These are phyloP conservation scores for Paramecium caudatum DNA, from an alignment of 73 alveolate species.

Conservation along the genomic window DNA sequence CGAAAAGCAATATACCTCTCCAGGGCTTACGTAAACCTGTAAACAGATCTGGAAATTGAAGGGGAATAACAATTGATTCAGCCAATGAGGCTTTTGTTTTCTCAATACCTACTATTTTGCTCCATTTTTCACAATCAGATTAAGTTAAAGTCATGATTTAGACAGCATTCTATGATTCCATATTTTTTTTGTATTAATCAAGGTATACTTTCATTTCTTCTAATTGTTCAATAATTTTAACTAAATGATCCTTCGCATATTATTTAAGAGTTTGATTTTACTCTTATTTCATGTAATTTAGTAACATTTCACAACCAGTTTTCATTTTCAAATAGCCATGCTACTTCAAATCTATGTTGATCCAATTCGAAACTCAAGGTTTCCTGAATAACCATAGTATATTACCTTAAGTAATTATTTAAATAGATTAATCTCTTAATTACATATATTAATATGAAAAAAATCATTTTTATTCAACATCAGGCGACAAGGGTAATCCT, in stretches of 20 bases:
- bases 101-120: conserved; percentile 92
- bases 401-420: too few relatives aligned
- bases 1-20: conserved; percentile 96
- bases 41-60: conserved; percentile 93
- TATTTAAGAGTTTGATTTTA: background rate
- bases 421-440: too few relatives aligned
- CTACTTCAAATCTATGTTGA: too few relatives aligned
- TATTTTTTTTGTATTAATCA: background rate
- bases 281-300: background rate
- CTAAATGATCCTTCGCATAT: background rate
- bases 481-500: too few relatives aligned
- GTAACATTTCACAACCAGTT: too few relatives aligned
- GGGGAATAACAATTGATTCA: conserved; percentile 96
- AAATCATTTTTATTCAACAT: too few relatives aligned
- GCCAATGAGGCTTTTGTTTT: conserved; percentile 89
- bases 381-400: too few relatives aligned
- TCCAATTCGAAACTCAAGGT: too few relatives aligned
- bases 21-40: conserved; percentile 96
- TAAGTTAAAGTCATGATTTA: too few relatives aligned
- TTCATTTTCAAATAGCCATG: too few relatives aligned
- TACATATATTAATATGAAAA: too few relatives aligned
- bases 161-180: conserved; percentile 83
- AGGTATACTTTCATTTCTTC: background rate
- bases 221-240: background rate
- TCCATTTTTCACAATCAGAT: conserved; percentile 91